Percentiles rank a stretch among this genome's conserved stretches.
Conservation (phyloP, 805 yeast species). For the Wickerhamomyces rabaulensis region DNA sequence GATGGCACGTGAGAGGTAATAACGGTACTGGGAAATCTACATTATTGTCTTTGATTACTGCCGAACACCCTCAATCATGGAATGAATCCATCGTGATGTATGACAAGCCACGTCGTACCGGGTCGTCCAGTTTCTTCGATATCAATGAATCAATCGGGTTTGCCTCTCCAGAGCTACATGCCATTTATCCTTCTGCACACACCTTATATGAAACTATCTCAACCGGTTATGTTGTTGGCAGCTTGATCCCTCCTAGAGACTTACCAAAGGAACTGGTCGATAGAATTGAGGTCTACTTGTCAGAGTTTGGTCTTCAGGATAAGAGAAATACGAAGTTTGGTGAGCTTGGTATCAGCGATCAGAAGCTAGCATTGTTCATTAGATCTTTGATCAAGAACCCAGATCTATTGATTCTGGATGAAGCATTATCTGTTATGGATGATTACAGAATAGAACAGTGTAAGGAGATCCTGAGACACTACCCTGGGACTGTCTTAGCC, state of each 20-base stretch:
- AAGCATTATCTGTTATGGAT: conserved; percentile 89
- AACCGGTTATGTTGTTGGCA: conserved; percentile 74
- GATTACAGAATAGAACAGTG: conserved; percentile 52
- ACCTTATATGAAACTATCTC: conserved; percentile 53
- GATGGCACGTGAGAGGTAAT: conserved; percentile 85
- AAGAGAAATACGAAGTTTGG: conserved; percentile 39
- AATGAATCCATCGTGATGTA: conserved; percentile 56
- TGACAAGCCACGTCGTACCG: conserved; percentile 68
- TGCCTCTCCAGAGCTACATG: conserved; percentile 88
- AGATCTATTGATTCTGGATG: conserved; percentile 75
- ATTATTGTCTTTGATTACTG: conserved; percentile 72
- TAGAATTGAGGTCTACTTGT: conserved; percentile 40
- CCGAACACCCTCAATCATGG: conserved; percentile 98
- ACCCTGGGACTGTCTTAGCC: conserved; percentile 68
- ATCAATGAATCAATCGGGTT: conserved; percentile 78
- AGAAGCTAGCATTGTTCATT: conserved; percentile 70
- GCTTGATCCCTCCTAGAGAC: conserved; percentile 44
- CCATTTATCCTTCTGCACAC: conserved; percentile 63
- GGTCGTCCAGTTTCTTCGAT: conserved; percentile 69
- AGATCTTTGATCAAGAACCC: conserved; percentile 80
- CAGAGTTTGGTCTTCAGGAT: conserved; percentile 38
- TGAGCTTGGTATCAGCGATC: conserved; percentile 62
- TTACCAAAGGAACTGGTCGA: conserved; percentile 32
- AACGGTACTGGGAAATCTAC: conserved; percentile 96
- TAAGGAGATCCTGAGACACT: conserved; percentile 42